phyloP scores from a whole-genome alignment of 1,139 yeast species.

The Yamadazyma buinensis region DNA sequence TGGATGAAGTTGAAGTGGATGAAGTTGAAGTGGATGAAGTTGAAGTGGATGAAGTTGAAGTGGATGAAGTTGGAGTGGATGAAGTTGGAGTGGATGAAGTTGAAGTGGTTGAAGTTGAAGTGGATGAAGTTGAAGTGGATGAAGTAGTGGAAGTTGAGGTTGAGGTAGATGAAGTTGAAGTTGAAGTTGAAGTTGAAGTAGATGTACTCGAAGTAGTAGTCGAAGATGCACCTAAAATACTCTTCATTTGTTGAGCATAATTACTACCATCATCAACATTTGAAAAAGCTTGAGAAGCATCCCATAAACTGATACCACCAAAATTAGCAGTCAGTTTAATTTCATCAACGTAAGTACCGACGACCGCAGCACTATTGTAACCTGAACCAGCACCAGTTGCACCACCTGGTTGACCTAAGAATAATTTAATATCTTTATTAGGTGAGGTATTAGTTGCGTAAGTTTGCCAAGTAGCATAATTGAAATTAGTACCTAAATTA shows the following conservation, averaged over 20 bases:
- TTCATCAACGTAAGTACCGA: conserved; percentile 22
- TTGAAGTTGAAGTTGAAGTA: conserved; percentile 6
- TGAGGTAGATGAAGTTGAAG: conserved; percentile 6
- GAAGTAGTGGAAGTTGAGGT: conserved; percentile 5
- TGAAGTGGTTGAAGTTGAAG: conserved; percentile 9
- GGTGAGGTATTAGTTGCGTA: conserved; percentile 64
- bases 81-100: conserved; percentile 9
- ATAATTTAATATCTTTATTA: conserved; percentile 62
- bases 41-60: conserved; percentile 9
- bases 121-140: conserved; percentile 5
- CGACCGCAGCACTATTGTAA: conserved; percentile 19
- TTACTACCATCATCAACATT: conserved; percentile 47
- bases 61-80: conserved; percentile 6
- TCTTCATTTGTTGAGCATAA: conserved; percentile 34
- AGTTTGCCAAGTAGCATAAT: conserved; percentile 81
- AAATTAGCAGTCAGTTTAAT: conserved; percentile 46
- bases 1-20: conserved; percentile 3
- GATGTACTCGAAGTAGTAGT: conserved; percentile 1
- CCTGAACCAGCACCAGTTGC: conserved; percentile 58
- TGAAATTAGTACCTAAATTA: conserved; percentile 55
- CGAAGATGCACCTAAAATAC: conserved; percentile 6
- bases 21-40: conserved; percentile 7
- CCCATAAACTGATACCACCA: conserved; percentile 92
- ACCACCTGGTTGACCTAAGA: conserved; percentile 73
- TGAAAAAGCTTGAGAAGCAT: conserved; percentile 73